Conservation (phyloP, 192 early-diverging fungal genomes). For the Coemansia umbellata region DNA sequence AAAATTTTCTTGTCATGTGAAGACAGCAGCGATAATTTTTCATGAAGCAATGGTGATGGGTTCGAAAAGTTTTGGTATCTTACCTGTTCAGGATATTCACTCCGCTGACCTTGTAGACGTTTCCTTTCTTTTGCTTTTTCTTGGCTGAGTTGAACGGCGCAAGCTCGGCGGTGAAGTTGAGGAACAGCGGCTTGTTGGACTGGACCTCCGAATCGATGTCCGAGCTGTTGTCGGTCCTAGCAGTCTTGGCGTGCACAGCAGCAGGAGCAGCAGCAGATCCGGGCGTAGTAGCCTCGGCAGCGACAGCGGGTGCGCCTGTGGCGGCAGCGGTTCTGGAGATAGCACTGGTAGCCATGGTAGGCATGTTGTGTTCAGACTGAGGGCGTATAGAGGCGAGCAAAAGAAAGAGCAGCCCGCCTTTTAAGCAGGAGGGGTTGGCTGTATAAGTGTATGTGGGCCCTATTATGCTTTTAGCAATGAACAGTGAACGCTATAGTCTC, state of each 20-base stretch:
- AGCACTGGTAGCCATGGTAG: neutral
- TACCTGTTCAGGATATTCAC: slow-evolving; percentile 68
- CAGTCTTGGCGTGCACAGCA: neutral
- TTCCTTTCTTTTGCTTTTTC: slow-evolving; percentile 41
- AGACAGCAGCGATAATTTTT: no score
- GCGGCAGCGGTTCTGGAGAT: neutral
- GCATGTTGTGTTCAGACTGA: neutral
- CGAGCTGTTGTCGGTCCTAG: slow-evolving; percentile 19
- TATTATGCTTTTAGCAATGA: no score
- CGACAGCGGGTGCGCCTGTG: neutral
- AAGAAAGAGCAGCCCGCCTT: neutral
- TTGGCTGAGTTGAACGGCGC: slow-evolving; percentile 36
- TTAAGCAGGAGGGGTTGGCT: no score
- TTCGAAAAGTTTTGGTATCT: neutral
- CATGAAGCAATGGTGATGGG: no score
- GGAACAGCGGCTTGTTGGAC: slow-evolving; percentile 52
- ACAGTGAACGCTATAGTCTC: no score
- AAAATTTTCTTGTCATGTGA: neutral
- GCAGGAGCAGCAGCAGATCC: neutral
- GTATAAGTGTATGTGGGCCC: no score
- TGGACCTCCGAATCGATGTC: slow-evolving; percentile 42
- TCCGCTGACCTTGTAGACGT: slow-evolving; percentile 62
- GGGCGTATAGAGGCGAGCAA: neutral
- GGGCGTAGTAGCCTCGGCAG: neutral
- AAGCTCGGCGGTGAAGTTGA: slow-evolving; percentile 54